Percentiles rank a stretch among this genome's conserved stretches.
These are phyloP conservation scores for Lactuca saligna DNA, from an alignment of 129 eudicot genomes.

Conservation along the genomic window DNA sequence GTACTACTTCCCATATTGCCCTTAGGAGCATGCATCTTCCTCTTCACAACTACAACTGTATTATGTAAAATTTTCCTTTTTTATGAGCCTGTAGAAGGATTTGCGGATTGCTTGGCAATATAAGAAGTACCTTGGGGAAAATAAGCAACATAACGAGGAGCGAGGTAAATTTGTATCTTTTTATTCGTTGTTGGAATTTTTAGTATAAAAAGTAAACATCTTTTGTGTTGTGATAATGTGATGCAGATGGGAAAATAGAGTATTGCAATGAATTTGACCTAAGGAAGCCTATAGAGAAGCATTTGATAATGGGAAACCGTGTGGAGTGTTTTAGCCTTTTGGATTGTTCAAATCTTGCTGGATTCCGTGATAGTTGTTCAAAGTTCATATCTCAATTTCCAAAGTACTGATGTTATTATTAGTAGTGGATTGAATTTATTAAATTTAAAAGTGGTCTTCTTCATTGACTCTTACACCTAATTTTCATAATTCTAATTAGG, in stretches of 20 bases:
- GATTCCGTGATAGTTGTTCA: conserved; percentile 72
- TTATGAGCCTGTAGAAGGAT: conserved; percentile 48
- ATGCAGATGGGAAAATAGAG: conserved; percentile 73
- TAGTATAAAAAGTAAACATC: not conserved
- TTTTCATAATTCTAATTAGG: conserved; percentile 34
- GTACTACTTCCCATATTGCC: conserved; percentile 26
- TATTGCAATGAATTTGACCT: conserved; percentile 86
- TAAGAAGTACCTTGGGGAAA: conserved; percentile 81
- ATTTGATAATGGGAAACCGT: conserved; percentile 49
- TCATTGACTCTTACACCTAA: not conserved
- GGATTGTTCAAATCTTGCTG: conserved; percentile 50
- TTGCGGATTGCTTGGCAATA: conserved; percentile 99
- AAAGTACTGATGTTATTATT: conserved; percentile 38
- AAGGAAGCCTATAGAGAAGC: conserved; percentile 87
- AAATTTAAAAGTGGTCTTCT: not conserved
- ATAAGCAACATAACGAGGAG: conserved; percentile 48
- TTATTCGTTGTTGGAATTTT: not conserved
- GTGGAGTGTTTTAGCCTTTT: conserved; percentile 78
- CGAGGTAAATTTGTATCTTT: conserved; percentile 48
- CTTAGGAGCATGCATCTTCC: not conserved
- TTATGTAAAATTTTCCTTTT: conserved; percentile 11
- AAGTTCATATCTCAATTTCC: conserved; percentile 68
- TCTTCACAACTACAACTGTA: not conserved
- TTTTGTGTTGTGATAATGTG: conserved; percentile 18
- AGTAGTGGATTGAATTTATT: too few relatives aligned